These are phyloP conservation scores for Vitellaria paradoxa DNA, from an alignment of 179 eudicot genomes.

Conservation along the genomic window DNA sequence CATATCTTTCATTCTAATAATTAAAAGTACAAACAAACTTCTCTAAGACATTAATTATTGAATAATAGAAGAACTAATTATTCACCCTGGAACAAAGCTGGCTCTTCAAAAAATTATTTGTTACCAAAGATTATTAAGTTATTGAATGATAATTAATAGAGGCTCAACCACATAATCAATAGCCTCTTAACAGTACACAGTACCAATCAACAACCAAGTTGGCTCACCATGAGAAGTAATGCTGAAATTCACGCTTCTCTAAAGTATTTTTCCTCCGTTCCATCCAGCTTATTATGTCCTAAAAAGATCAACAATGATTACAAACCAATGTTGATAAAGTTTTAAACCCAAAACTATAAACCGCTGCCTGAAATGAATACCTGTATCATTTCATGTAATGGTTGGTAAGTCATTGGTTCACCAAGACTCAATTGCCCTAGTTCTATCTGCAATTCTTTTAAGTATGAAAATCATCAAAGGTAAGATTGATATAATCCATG, in stretches of 20 bases:
- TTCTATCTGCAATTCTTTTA: conserved; percentile 74
- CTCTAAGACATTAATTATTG: too few species aligned
- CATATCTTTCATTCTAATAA: too few species aligned
- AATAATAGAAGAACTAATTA: too few species aligned
- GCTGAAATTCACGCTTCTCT: conserved; percentile 81
- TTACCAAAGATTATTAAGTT: neutral
- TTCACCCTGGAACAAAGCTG: too few species aligned
- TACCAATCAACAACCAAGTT: neutral
- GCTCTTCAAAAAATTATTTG: neutral
- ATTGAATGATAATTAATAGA: neutral
- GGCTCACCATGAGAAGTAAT: conserved; percentile 73
- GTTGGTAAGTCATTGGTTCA: conserved; percentile 59
- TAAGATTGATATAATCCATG: conserved; percentile 5
- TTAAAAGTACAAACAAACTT: too few species aligned
- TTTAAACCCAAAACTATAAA: neutral
- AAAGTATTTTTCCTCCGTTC: conserved; percentile 51
- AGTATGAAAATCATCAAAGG: conserved; percentile 32
- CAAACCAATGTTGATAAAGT: conserved; percentile 4
- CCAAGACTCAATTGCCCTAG: conserved; percentile 52
- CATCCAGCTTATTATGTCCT: conserved; percentile 85
- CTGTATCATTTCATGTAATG: conserved; percentile 79
- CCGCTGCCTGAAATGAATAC: conserved; percentile 30
- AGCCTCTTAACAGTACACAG: too few species aligned
- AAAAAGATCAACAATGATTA: conserved; percentile 10
- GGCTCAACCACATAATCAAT: neutral